Base-by-base conservation (phyloP, 2,329 filamentous ascomycete species). In the Xylariaceae sp. region DNA sequence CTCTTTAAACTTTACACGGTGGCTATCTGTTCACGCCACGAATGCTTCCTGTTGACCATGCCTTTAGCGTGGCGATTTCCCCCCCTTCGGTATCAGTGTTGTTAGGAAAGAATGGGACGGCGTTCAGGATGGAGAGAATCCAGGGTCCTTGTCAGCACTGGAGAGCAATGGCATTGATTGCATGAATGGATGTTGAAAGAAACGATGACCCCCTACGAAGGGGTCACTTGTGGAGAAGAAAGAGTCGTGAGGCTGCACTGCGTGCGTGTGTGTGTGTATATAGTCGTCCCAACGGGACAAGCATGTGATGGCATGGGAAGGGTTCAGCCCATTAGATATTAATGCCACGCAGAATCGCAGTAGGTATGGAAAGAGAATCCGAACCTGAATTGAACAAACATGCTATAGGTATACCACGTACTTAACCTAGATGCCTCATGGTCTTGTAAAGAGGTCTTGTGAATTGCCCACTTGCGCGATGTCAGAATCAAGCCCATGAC, bases 211-310 rank as follows among this genome's bases (percentile, higher is more conserved):
- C 19, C 44, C 41, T 39, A 31, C 39, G 43, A 44, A 29, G 39
- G 42, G 43, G 49, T 45, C 37, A 48, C 45, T 45, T 53, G 41
- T 31, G 27, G 51, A 51, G 42, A 51, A 32, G 27, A 50, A 30
- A 29, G 31, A n/a, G 46, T 8, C 19, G 27, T 8, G 40, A 43
- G 32, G 39, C 52, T 51, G 48, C 19, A 44, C 35, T 35, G 37
- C 49, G 50, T 44, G 35, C 56, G 58, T 60, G 58, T 54, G 58
- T 60, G 58, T 44, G 35, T 58, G 58, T 60, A 60, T 54, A 60
- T 60, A 60, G 51, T 46, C 45, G 31, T 31, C 19, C 19, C 19
- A 19, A 44, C 40, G 45, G 37, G 12, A 54, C 35, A 50, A 46
- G 44, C 39, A 45, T 45, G 34, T 35, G 47, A 46, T 40, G 46